phyloP scores from a whole-genome alignment of 169 alveolate species.

The Plasmodium reichenowi region DNA sequence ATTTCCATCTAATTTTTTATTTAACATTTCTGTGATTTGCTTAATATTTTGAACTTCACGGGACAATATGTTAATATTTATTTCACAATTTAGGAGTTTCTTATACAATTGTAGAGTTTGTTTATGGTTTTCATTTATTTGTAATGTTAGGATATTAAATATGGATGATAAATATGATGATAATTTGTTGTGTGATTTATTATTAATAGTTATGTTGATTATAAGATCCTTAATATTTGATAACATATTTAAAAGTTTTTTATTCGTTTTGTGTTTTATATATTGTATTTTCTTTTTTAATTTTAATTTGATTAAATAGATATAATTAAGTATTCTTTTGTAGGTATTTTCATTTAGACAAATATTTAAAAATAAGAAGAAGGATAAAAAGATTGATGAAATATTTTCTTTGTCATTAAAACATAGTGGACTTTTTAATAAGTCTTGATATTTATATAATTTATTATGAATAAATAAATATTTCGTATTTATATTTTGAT shows the following conservation, averaged over 20 bases:
- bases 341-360: slow-evolving; percentile 59
- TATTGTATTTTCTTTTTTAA: slow-evolving; percentile 58
- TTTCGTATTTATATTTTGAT: no score
- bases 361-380: slow-evolving; percentile 43
- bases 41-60: slow-evolving; percentile 29
- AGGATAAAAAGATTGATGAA: slow-evolving; percentile 17
- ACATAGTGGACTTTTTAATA: not conserved
- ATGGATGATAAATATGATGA: no score
- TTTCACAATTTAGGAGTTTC: slow-evolving; percentile 22
- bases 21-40: not conserved
- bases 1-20: slow-evolving; percentile 9
- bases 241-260: slow-evolving; percentile 1
- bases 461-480: not conserved
- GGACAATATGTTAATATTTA: slow-evolving; percentile 17
- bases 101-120: slow-evolving; percentile 11
- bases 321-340: slow-evolving; percentile 73
- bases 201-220: not conserved
- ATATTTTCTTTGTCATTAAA: slow-evolving; percentile 24
- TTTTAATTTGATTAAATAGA: slow-evolving; percentile 34
- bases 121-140: slow-evolving; percentile 29
- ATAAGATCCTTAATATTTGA: not conserved
- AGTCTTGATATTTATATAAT: slow-evolving; percentile 1
- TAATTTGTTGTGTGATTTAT: no score
- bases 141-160: no score
- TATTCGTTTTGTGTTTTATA: slow-evolving; percentile 4